Evolutionary conservation across 2,329 filamentous ascomycete species (phyloP), one percentile per base, ranked within the genome.

Genomic region (Raffaelea arxii): DNA sequence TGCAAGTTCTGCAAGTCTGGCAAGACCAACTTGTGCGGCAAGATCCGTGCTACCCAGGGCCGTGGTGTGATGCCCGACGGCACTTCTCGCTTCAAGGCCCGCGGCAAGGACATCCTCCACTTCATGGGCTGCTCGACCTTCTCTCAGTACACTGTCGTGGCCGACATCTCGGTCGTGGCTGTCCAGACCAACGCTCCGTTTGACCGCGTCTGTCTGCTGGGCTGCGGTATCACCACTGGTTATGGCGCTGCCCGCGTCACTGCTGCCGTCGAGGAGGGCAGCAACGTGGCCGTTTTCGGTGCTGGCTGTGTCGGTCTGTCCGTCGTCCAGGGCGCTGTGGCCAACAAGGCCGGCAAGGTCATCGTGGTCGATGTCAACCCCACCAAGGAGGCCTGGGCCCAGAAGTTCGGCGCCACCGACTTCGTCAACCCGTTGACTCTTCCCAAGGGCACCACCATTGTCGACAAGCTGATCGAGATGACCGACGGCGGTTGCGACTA

Each of bases 1-100:
- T 98, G 92, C 82, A 97, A 97, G 75, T 97, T 97, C 78, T 98
- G 92, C 84, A 92, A 88, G 69, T 97, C 91, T 37, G 92, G 91
- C 71, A 98, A 98, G 82, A 97, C 91, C 60, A 97, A 97, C 71
- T 84, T 97, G 49, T 97, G 91, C 72, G 92, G 92, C 66, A 97
- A 97, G 80, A 98, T 98, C 68, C 84, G 92, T 59, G 87, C 88
- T 40, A 97, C 92, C 39, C 92, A 98, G 72, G 92, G 92, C 59
- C 85, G 82, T 68, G 92, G 92, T 62, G 80, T 96, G 57, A 95
- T 98, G 90, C 92, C 92, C 48, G 92, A 98, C 66, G 91, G 91
- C 59, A 97, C 91, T 55, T 84, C 85, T 48, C 86, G 92, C 59
- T 96, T 97, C 81, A 87, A 79, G 69, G 89, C 84, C 77, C 92